These are phyloP conservation scores for Eucalyptus guilfoylei DNA, from an alignment of 345 rosid genomes.

Conservation along the genomic window DNA sequence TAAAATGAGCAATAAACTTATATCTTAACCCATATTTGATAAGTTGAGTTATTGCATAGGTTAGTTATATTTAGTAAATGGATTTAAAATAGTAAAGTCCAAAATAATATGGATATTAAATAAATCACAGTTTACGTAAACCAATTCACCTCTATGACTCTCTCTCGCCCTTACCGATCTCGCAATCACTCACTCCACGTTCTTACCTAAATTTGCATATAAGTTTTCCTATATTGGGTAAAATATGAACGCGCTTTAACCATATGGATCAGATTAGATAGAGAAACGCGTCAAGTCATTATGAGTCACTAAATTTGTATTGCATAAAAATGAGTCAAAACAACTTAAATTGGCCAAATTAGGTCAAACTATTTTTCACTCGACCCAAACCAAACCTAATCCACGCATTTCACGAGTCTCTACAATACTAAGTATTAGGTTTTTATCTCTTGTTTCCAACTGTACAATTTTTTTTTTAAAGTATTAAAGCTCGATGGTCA, in stretches of 20 bases:
- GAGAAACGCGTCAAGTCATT: not conserved
- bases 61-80: not conserved
- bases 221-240: not conserved
- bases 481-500: not conserved
- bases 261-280: not conserved
- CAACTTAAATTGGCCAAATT: too few species aligned
- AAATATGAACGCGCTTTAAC: not conserved
- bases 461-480: not conserved
- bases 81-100: not conserved
- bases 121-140: too few species aligned
- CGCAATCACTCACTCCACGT: not conserved
- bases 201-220: not conserved
- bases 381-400: rapidly evolving
- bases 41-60: not conserved
- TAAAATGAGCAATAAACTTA: not conserved
- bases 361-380: not conserved
- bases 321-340: not conserved
- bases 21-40: not conserved
- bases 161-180: not conserved
- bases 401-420: not conserved
- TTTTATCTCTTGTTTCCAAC: not conserved
- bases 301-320: not conserved
- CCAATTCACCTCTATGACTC: not conserved
- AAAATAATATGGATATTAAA: too few species aligned
- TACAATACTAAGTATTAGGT: not conserved